Evolutionary conservation across 768 basidiomycete species (phyloP).

Genomic region (Collybiopsis confluens): DNA sequence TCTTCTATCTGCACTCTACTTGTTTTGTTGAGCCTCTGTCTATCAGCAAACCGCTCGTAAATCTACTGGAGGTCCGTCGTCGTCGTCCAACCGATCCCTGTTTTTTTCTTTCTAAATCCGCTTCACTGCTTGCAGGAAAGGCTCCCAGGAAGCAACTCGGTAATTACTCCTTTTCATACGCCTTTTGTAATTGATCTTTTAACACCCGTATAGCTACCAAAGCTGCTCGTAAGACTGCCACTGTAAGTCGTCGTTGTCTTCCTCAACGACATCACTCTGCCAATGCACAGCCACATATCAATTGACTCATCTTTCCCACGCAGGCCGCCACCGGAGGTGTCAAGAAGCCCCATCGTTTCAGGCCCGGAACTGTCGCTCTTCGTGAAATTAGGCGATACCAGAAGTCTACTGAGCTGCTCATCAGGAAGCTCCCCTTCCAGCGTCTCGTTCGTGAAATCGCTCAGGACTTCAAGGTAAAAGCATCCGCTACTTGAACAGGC

Average conservation of each 20-base stretch:
- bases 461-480: constrained; percentile 89
- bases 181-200: neutral
- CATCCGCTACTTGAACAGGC: neutral
- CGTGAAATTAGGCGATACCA: constrained; percentile 99
- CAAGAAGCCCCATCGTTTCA: constrained; percentile 99
- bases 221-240: constrained; percentile 86
- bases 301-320: constrained; percentile 7
- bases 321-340: constrained; percentile 90
- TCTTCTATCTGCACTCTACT: constrained; percentile 9
- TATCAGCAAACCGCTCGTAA: constrained; percentile 96
- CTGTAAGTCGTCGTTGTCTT: constrained; percentile 34
- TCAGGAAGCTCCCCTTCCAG: constrained; percentile 99
- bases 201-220: constrained; percentile 58
- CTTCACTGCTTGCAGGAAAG: constrained; percentile 51
- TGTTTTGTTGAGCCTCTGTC: constrained; percentile 22
- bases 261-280: constrained; percentile 5
- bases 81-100: constrained; percentile 11
- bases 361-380: constrained; percentile 96
- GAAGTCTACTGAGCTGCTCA: constrained; percentile 97
- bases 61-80: constrained; percentile 86
- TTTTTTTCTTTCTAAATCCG: constrained; percentile 11
- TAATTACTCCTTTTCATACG: neutral
- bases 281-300: constrained; percentile 8
- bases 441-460: constrained; percentile 95
- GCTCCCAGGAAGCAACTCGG: constrained; percentile 87